Percentiles rank a stretch among this genome's conserved stretches.
phyloP scores from a whole-genome alignment of 139 green algal genomes.

The Zygnema cylindricum region DNA sequence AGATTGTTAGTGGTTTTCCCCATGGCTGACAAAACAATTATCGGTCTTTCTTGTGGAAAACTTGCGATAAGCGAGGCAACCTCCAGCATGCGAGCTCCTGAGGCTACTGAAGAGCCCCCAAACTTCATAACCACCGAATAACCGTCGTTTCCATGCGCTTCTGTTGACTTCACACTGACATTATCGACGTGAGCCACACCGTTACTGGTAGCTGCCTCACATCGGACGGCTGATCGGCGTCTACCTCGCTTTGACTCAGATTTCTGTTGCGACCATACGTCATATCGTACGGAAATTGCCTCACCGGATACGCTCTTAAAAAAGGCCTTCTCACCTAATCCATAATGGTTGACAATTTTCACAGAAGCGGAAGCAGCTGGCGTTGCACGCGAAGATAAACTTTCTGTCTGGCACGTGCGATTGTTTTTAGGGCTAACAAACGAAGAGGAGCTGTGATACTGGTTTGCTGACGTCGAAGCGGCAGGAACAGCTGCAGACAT shows the following conservation, averaged over 20 bases:
- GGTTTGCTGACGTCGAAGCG: no score
- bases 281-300: no score
- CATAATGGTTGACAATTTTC: no score
- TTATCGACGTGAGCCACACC: neutral
- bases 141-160: neutral
- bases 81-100: constrained; percentile 88
- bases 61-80: constrained; percentile 91
- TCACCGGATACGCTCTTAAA: no score
- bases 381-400: no score
- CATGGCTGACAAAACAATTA: constrained; percentile 97
- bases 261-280: no score
- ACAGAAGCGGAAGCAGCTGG: no score
- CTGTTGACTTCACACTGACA: neutral
- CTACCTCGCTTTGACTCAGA: neutral
- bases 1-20: constrained; percentile 98
- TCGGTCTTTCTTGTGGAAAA: constrained; percentile 84
- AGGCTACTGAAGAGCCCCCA: constrained; percentile 91
- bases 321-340: no score
- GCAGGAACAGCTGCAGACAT: no score
- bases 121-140: constrained; percentile 94
- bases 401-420: no score
- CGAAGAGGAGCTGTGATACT: no score
- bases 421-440: no score
- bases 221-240: neutral
- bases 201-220: neutral